Evolutionary conservation across 2,329 filamentous ascomycete species (phyloP), one percentile per base, ranked within the genome.

Genomic region (Orbilia brochopaga): DNA sequence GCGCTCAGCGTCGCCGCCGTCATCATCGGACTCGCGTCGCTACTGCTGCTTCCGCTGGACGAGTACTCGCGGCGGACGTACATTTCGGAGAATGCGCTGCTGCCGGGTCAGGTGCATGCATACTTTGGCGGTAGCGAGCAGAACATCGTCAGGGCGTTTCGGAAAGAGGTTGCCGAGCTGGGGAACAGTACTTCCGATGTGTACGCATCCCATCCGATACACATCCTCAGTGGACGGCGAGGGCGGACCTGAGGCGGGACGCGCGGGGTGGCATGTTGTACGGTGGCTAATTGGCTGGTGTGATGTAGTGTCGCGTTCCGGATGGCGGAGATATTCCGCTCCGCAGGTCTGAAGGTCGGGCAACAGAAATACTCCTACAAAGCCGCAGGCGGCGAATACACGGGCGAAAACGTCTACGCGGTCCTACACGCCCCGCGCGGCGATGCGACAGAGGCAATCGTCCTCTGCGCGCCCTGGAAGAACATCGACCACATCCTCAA

Each of bases 61-160:
- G 86, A 92, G 75, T 96, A 97, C 82, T 96, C 92, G 56, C 87
- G 94, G 75, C 85, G 86, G 70, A 99, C 93, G 0, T 99, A 99
- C 80, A 94, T 99, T 66, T 97, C 93, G 48, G 94, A 99, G 80
- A 99, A 99, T 79, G 94, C 94, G 10, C 86, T 99, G 35, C 83
- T 99, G 13, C 94, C 94, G 0, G 94, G 92, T 1, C 94, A 99
- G 80, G 94, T 97, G 7, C 93, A 97, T 81, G 96, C 94, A 1
- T 99, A 99, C 80, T 99, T 99, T 78, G 88, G 90, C 5, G 94
- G 94, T 17, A 96, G 91, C 79, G 94, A 99, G 79, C 92, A 97
- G 82, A 90, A 97, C 79, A 86, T 97, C 74, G 92, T 97, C 78
- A 86, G 92, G 52, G 94, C 91, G 6, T 97, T 95, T 79, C 87